Percentiles rank a stretch among this genome's conserved stretches.
These are phyloP conservation scores for Ceratocystis harringtonii DNA, from an alignment of 2,329 filamentous ascomycete species.

Conservation along the genomic window DNA sequence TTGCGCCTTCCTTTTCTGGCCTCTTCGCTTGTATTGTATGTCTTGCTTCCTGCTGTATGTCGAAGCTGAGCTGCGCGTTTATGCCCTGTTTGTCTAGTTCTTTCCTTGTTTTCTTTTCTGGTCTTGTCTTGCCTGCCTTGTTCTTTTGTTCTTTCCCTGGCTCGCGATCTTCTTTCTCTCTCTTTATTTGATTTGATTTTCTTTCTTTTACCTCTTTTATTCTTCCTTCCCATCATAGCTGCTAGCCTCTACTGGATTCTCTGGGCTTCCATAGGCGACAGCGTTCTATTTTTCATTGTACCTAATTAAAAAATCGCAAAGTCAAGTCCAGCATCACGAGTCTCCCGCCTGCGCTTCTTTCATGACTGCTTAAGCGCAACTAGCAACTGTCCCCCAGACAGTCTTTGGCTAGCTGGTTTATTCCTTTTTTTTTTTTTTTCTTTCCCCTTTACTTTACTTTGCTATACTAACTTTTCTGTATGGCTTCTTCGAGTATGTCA, in stretches of 20 bases:
- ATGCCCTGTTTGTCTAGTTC: background rate
- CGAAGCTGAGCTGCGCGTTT: background rate
- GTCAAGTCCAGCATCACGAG: too few species aligned
- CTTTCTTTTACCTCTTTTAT: background rate
- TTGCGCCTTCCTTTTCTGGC: background rate
- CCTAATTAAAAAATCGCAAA: background rate
- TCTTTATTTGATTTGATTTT: background rate
- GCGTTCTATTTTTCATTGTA: background rate
- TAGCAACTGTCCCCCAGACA: background rate
- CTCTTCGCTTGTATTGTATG: background rate
- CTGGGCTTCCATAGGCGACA: background rate
- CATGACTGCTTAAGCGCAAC: background rate
- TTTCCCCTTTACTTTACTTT: background rate
- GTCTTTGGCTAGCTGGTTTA: slow-evolving; percentile 4
- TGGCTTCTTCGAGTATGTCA: slow-evolving; percentile 16
- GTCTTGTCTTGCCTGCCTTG: background rate
- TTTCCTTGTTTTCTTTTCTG: background rate
- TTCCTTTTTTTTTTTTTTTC: background rate
- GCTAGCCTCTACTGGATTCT: background rate
- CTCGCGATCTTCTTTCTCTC: background rate
- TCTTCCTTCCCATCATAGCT: too few species aligned
- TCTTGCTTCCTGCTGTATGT: background rate
- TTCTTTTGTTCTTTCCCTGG: background rate
- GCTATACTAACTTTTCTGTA: slow-evolving; percentile 10
- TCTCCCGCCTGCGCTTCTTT: background rate